Evolutionary conservation across 768 basidiomycete species (phyloP).

Genomic region (Leccinum subtestaceum): DNA sequence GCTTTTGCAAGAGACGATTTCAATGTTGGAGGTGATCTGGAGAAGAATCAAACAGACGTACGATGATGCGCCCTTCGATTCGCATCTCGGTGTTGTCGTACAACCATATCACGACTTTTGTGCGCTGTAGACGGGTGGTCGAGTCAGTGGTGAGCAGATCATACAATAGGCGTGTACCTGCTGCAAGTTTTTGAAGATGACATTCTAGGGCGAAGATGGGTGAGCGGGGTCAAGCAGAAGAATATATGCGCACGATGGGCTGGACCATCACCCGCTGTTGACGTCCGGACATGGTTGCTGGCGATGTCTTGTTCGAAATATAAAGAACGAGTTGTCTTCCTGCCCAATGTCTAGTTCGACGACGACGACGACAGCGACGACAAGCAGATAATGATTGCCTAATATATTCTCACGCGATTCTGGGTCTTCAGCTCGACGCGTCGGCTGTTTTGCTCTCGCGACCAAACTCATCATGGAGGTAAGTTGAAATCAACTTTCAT

Average conservation of each 20-base stretch:
- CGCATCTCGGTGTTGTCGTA: slow-evolving; percentile 97
- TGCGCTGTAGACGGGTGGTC: slow-evolving; percentile 48
- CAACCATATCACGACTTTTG: slow-evolving; percentile 89
- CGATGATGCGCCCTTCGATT: slow-evolving; percentile 93
- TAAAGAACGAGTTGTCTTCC: too few relatives aligned
- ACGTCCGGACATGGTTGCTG: slow-evolving; percentile 77
- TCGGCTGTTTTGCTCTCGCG: slow-evolving; percentile 14
- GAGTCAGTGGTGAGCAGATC: slow-evolving; percentile 11
- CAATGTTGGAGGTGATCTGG: slow-evolving; percentile 36
- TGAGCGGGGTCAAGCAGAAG: slow-evolving; percentile 3
- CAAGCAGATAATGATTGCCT: slow-evolving; percentile 13
- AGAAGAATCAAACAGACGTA: slow-evolving; percentile 46
- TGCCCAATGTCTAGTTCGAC: neutral
- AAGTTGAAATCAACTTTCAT: neutral
- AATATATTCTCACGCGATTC: slow-evolving; percentile 22
- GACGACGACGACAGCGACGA: slow-evolving; percentile 3
- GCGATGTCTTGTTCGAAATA: slow-evolving; percentile 6
- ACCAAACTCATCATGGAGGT: slow-evolving; percentile 29
- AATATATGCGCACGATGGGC: slow-evolving; percentile 93
- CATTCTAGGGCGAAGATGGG: slow-evolving; percentile 55
- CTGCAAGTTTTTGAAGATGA: slow-evolving; percentile 97
- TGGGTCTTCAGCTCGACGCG: slow-evolving; percentile 17
- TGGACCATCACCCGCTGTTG: slow-evolving; percentile 99
- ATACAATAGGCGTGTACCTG: slow-evolving; percentile 45
- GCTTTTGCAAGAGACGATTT: slow-evolving; percentile 40